phyloP scores from a whole-genome alignment of 1,139 yeast species.

The Candida glucosophila region DNA sequence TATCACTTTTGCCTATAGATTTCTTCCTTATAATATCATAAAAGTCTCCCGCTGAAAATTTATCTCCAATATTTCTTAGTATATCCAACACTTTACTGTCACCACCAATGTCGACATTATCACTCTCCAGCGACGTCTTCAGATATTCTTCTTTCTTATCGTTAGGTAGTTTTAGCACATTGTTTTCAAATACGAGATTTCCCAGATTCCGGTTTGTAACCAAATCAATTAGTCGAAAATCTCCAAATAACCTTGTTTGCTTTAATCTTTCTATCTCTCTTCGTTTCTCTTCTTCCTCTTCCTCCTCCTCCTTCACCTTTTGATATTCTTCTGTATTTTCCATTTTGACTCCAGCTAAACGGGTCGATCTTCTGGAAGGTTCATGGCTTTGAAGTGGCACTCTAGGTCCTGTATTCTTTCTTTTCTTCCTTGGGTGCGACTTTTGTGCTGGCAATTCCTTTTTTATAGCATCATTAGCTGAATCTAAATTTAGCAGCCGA shows the following conservation, averaged over 20 bases:
- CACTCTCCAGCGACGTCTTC: constrained; percentile 12
- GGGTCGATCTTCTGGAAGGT: constrained; percentile 59
- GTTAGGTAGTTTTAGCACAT: too few species aligned
- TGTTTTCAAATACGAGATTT: constrained; percentile 19
- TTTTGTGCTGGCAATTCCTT: constrained; percentile 20
- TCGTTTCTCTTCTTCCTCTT: constrained; percentile 24
- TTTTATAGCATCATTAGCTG: constrained; percentile 21
- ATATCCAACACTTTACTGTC: constrained; percentile 29
- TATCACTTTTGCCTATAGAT: constrained; percentile 19
- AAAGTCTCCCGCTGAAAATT: constrained; percentile 73
- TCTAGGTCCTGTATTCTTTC: constrained; percentile 15
- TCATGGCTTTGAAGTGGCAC: too few species aligned
- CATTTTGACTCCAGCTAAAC: constrained; percentile 54
- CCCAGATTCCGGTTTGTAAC: constrained; percentile 36
- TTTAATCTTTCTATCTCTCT: constrained; percentile 45
- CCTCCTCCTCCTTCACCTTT: constrained; percentile 26
- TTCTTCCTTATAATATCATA: constrained; percentile 41
- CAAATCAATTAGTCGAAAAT: constrained; percentile 51
- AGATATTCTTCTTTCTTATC: too few species aligned
- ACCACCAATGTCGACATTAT: constrained; percentile 15
- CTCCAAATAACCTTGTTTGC: constrained; percentile 52
- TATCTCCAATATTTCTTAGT: constrained; percentile 38
- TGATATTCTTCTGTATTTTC: constrained; percentile 31
- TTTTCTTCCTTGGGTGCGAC: constrained; percentile 11
- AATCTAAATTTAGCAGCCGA: constrained; percentile 28